phyloP scores from a whole-genome alignment of 352 stramenopile genomes.

The Pythium brassicae region DNA sequence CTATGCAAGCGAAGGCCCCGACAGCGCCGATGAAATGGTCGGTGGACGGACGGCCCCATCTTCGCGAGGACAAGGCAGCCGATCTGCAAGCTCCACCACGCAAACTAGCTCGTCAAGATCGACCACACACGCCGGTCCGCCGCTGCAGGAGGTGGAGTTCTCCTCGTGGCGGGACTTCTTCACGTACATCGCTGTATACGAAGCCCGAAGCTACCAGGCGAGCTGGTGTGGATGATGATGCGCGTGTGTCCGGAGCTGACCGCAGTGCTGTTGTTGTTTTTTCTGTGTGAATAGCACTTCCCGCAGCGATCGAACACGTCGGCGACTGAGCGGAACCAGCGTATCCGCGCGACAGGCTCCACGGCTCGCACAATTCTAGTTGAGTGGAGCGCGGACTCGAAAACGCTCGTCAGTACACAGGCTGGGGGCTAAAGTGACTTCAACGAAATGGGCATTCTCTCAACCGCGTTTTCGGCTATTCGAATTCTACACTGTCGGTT shows the following conservation, averaged over 20 bases:
- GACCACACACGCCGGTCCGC: no score
- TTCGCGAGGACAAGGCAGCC: not conserved
- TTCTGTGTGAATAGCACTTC: not conserved
- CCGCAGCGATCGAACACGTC: not conserved
- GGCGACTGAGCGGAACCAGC: not conserved
- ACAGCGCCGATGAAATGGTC: no score
- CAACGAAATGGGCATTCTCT: slow-evolving; percentile 12
- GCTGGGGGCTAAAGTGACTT: slow-evolving; percentile 14
- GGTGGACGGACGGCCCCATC: no score
- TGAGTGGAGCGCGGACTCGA: not conserved
- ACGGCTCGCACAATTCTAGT: not conserved
- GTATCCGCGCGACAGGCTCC: not conserved
- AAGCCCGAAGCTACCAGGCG: not conserved
- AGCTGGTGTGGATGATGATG: no score
- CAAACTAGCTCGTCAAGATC: no score
- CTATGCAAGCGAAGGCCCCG: no score
- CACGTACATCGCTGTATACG: not conserved
- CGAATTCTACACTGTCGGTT: slow-evolving; percentile 21
- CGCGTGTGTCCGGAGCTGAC: not conserved
- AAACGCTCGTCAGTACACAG: not conserved
- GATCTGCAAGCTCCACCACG: no score
- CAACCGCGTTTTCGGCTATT: slow-evolving; percentile 7
- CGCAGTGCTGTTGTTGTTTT: not conserved
- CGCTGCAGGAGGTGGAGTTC: not conserved
- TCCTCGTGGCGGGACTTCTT: not conserved